These are phyloP conservation scores for Lipomyces kockii DNA, from an alignment of 805 yeast genomes.

Conservation along the genomic window DNA sequence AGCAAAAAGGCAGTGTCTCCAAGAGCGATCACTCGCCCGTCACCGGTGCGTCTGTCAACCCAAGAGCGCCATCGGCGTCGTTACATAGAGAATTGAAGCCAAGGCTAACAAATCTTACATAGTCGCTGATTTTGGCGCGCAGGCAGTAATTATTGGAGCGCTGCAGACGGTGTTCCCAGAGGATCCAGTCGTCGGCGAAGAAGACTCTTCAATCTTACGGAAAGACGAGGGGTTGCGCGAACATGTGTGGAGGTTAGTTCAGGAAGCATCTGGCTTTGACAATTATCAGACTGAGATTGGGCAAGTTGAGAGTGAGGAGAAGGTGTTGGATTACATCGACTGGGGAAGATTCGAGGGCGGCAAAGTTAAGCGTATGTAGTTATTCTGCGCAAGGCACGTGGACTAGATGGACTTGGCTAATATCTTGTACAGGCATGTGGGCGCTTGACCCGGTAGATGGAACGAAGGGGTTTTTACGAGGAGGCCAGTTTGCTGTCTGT, in stretches of 20 bases:
- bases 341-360: constrained; percentile 84
- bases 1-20: constrained; percentile 51
- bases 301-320: constrained; percentile 47
- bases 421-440: constrained; percentile 70
- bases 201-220: constrained; percentile 72
- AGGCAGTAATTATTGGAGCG: constrained; percentile 87
- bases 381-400: neutral
- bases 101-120: constrained; percentile 2
- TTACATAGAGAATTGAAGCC: neutral
- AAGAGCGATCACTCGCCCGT: constrained; percentile 94
- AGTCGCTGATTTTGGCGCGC: constrained; percentile 92
- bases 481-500: constrained; percentile 97
- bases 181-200: constrained; percentile 94
- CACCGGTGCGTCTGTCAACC: constrained; percentile 54
- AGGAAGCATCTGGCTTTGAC: constrained; percentile 47
- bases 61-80: too few species aligned
- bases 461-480: constrained; percentile 92
- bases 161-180: constrained; percentile 75
- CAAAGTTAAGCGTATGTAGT: constrained; percentile 51
- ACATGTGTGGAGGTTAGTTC: constrained; percentile 64
- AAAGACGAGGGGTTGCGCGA: constrained; percentile 55
- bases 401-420: neutral
- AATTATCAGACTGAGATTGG: constrained; percentile 41
- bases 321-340: constrained; percentile 71
- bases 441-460: constrained; percentile 98